Base-by-base conservation (phyloP, 1,284 basidiomycete genomes). In the Puccinia novopanici region DNA sequence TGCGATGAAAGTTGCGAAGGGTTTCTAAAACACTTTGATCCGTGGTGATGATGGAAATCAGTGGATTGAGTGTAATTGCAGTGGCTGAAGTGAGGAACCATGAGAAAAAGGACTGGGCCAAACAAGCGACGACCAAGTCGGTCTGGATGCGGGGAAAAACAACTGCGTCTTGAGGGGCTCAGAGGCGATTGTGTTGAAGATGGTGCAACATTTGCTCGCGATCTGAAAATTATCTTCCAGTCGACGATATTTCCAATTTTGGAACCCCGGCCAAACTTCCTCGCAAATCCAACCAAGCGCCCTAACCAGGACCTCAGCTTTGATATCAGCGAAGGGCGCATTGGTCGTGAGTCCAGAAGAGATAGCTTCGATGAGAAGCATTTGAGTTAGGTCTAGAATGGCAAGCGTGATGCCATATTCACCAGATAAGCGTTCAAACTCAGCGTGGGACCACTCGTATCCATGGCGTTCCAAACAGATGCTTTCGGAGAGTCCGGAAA, bases 201-300 rank as follows among this genome's bases (percentile, higher is more conserved):
- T 73, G 22, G 30, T 12, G 48, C 61, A 65, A 54, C 57, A 65
- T 68, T 73, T 80, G 61, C 54, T 80, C 12, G 70, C 59, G 59
- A 80, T 74, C n/a, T 55, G 37, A 59, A 74, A 80, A 40, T 74
- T 73, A n/a, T 73, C 79, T 67, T 80, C 71, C 30, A 80, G 73
- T 50, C 61, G 55, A 27, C 70, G 27, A 75, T 80, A 80, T 59
- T 80, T 80, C 79, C 79, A 80, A 65, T 73, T 74, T 27, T 73
- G 79, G 65, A 80, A 80, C 9, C 79, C 79, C 10, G 79, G 71
- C 79, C 79, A 80, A 74, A 80, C 54, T 24, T 80, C 79, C 42
- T 80, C 71, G 8, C 79, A 65, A 45, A 80, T 68, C 79, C 79
- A 80, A 37, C 42, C 57, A n/a, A 80, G 59, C 19, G 77, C 77